Conservation (phyloP, 2,329 filamentous ascomycete species). For the Xenosphaeropsis pyriputrescens region DNA sequence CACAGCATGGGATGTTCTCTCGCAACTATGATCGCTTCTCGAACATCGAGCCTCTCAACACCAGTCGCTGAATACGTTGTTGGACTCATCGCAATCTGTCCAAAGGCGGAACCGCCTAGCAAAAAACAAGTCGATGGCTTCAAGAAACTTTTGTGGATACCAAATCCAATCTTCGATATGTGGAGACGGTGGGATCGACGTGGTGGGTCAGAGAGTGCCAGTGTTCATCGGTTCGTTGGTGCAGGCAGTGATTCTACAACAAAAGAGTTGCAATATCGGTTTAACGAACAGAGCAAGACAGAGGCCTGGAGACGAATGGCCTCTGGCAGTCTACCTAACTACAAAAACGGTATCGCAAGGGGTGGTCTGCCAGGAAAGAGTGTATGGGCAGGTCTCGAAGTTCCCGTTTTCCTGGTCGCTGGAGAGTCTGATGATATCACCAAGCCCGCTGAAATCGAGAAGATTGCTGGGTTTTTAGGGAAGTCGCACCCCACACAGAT, state of each 20-base stretch:
- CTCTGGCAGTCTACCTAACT: constrained; percentile 51
- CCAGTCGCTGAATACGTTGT: constrained; percentile 48
- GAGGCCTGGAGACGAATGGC: constrained; percentile 74
- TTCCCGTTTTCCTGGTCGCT: constrained; percentile 66
- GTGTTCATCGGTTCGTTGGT: constrained; percentile 67
- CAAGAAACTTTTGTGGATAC: constrained; percentile 49
- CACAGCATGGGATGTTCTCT: constrained; percentile 86
- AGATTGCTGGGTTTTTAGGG: constrained; percentile 36
- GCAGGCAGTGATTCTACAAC: constrained; percentile 48
- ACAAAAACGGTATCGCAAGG: constrained; percentile 31
- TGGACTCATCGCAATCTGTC: constrained; percentile 72
- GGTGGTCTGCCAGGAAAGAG: constrained; percentile 56
- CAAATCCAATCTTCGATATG: constrained; percentile 58
- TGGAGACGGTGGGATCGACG: constrained; percentile 66
- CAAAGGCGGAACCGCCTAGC: constrained; percentile 48
- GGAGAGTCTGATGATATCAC: constrained; percentile 68
- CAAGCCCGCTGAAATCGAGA: constrained; percentile 53
- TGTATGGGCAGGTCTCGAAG: constrained; percentile 56
- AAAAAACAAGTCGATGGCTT: constrained; percentile 33
- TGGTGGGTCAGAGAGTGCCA: constrained; percentile 64
- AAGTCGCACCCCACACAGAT: constrained; percentile 11
- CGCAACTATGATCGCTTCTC: constrained; percentile 50
- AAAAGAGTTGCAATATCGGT: constrained; percentile 52
- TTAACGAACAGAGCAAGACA: constrained; percentile 73
- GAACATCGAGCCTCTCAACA: constrained; percentile 32